Conservation (phyloP, 495 filamentous ascomycete species). For the Parmelia sp. region DNA sequence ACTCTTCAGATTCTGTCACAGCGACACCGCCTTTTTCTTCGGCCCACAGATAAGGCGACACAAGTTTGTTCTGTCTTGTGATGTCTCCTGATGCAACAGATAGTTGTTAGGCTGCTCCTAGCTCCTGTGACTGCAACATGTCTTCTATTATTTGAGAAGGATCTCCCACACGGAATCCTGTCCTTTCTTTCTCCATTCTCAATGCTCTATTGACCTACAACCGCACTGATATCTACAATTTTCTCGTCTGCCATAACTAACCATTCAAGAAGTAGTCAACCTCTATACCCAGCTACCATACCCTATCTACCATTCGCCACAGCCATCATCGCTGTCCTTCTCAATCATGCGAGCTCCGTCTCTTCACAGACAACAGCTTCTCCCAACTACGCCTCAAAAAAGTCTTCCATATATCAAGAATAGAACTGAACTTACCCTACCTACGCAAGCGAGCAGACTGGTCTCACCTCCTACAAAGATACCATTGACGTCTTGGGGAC, state of each 20-base stretch:
- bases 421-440: neutral
- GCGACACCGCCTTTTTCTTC: neutral
- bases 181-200: neutral
- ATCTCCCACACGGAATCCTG: neutral
- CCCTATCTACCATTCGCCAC: neutral
- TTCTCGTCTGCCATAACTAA: neutral
- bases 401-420: neutral
- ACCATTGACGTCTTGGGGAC: conserved; percentile 9
- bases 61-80: neutral
- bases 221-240: neutral
- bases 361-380: neutral
- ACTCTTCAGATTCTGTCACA: neutral
- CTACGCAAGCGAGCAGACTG: neutral
- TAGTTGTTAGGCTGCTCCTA: neutral
- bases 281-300: neutral
- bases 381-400: neutral
- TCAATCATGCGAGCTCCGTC: neutral
- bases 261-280: neutral
- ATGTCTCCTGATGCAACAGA: neutral
- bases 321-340: neutral
- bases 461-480: conserved; percentile 9
- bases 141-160: neutral
- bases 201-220: neutral
- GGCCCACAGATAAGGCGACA: neutral
- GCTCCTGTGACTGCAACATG: neutral